A percentile compares a stretch with the other conserved stretches of the same genome.
Evolutionary conservation across 352 stramenopile genomes (phyloP).

Genomic region (Phytophthora palmivora): DNA sequence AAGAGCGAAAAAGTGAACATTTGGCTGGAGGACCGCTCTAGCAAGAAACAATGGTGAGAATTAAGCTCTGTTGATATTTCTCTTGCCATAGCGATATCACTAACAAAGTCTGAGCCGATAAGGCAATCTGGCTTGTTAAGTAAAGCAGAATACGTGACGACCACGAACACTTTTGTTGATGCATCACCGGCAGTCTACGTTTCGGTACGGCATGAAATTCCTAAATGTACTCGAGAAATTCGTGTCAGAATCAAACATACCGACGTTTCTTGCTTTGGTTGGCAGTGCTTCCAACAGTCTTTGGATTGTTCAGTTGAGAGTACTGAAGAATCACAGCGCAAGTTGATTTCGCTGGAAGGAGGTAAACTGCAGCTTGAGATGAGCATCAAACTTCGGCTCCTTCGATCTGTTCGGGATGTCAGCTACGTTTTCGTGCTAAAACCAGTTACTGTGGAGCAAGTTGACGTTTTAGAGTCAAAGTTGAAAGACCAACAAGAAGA

Average conservation of each 20-base stretch:
- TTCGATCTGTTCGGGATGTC: constrained; percentile 1
- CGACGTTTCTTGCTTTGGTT: background rate
- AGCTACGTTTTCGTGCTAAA: constrained; percentile 15
- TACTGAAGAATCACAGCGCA: background rate
- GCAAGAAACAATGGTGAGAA: constrained; percentile 26
- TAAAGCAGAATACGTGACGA: constrained; percentile 26
- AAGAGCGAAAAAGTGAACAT: constrained; percentile 20
- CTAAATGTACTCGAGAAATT: background rate
- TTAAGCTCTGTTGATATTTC: background rate
- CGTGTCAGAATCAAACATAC: background rate
- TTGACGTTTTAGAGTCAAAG: constrained; percentile 29
- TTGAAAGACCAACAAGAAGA: constrained; percentile 25
- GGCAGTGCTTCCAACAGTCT: background rate
- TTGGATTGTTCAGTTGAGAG: background rate
- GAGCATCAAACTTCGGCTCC: constrained; percentile 16
- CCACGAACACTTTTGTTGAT: constrained; percentile 26
- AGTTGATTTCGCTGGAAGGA: constrained; percentile 1
- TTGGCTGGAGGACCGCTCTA: constrained; percentile 14
- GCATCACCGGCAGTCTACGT: constrained; percentile 6
- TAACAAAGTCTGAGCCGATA: background rate
- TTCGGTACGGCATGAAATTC: background rate
- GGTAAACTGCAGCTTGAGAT: constrained; percentile 10
- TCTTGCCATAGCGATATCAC: background rate
- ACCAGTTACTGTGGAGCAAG: constrained; percentile 8
- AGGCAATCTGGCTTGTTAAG: constrained; percentile 29